Percentiles rank a stretch among this genome's conserved stretches.
Conservation (phyloP, 2,329 filamentous ascomycete genomes). For the Cadophora sp. region DNA sequence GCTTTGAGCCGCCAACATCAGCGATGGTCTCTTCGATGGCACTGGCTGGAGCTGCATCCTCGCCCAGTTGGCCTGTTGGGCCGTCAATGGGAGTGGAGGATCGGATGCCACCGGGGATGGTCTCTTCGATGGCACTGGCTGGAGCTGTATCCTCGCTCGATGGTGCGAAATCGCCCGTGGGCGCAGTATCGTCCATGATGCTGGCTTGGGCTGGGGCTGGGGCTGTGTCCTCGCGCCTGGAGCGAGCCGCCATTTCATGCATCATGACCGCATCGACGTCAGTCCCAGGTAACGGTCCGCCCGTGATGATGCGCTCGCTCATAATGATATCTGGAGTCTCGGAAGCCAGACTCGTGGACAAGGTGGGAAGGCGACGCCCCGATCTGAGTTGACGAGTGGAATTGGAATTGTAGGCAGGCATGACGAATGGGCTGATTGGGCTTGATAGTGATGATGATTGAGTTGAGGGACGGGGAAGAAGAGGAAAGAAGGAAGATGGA, state of each 20-base stretch:
- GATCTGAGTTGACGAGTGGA: background rate
- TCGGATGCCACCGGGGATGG: background rate
- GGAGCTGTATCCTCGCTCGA: background rate
- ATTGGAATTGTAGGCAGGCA: background rate
- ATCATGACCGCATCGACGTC: constrained; percentile 2
- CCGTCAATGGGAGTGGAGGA: no score
- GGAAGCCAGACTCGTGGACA: background rate
- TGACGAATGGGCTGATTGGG: background rate
- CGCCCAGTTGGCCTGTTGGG: no score
- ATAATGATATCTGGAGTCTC: constrained; percentile 2
- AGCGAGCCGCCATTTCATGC: constrained; percentile 7
- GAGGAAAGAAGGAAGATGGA: background rate
- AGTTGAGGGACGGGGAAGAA: background rate
- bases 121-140: background rate
- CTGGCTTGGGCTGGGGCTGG: constrained; percentile 13
- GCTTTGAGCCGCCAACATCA: no score
- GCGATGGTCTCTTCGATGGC: background rate
- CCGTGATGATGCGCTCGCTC: background rate
- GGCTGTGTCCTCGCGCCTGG: constrained; percentile 14
- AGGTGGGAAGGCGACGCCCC: background rate
- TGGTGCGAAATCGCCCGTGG: background rate
- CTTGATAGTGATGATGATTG: background rate
- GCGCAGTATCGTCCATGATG: background rate
- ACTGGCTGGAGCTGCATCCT: background rate
- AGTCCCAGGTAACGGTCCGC: background rate